Evolutionary conservation across 768 basidiomycete genomes (phyloP), one percentile per base, ranked within the genome.

Genomic region (Lactarius hengduanensis): DNA sequence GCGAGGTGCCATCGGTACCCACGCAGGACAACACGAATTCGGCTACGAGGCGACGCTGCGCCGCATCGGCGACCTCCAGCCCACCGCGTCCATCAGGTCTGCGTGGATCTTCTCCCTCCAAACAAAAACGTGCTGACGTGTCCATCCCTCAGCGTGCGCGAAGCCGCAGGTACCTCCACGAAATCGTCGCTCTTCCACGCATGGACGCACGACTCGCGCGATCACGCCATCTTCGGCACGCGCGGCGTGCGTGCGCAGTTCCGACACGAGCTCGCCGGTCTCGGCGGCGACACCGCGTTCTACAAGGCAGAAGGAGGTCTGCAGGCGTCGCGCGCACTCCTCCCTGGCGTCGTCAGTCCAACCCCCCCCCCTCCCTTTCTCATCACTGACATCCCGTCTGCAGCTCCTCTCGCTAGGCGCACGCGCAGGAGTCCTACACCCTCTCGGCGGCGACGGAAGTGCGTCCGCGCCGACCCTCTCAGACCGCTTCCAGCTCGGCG

Each of bases 401-500:
- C 70, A 96, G 95, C 84, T 87, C 3, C 68, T 91, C 47, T 94
- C 94, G 0, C 78, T 96, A 16, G 84, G 90, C 3, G 86, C 86
- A 2, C 82, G 89, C 10, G 79, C 86, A 0, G 96, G 96, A 2
- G 65, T 92, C 30, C 77, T 98, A 13, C 85, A 85, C 73, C 84
- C 87, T 57, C 75, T 96, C 8, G 15, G 45, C 15, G 40, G 47
- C 10, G 61, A 54, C 3, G 18, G 53, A 16, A 34, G 36, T 34
- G 77, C 79, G 13, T 77, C 80, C 13, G 76, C 80, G 15, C 81
- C 84, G 8, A 82, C 86, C 28, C 90, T 92, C 71, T 82, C 87
- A 1, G 97, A 99, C 77, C 86, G 94, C 6, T 94, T 94, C 75
- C 95, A 96, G 70, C 82, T 98, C 0, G 97, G 97, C 30, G 97